These are phyloP conservation scores for Aristolochia californica DNA, from an alignment of 164 flowering plant genomes.

Conservation along the genomic window DNA sequence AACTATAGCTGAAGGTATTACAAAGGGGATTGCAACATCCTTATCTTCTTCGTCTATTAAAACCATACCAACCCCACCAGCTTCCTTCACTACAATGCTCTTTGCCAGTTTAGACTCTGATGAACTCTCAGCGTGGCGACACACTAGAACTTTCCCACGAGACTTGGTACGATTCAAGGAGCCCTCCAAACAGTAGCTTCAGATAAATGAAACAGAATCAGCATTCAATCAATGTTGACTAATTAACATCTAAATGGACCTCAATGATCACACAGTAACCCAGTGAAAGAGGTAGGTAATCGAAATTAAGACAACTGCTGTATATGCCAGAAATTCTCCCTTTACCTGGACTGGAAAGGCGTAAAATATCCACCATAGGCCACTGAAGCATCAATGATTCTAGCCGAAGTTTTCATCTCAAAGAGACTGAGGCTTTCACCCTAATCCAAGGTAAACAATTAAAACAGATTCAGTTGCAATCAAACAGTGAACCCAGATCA, in stretches of 20 bases:
- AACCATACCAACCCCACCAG: constrained; percentile 83
- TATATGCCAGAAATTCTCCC: not conserved
- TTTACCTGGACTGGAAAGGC: constrained; percentile 85
- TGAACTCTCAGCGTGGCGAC: constrained; percentile 56
- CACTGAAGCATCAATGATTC: constrained; percentile 54
- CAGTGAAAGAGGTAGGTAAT: too few species aligned
- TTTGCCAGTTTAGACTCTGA: constrained; percentile 55
- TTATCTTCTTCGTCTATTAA: constrained; percentile 57
- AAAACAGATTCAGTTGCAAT: too few species aligned
- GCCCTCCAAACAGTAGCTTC: constrained; percentile 67
- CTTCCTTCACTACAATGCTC: constrained; percentile 54
- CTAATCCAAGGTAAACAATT: constrained; percentile 17
- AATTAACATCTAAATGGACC: too few species aligned
- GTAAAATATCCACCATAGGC: constrained; percentile 64
- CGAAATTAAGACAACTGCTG: too few species aligned
- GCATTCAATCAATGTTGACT: too few species aligned
- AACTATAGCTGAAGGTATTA: constrained; percentile 57
- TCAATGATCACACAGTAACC: too few species aligned
- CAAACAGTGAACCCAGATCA: too few species aligned
- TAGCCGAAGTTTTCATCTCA: constrained; percentile 33
- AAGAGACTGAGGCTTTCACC: constrained; percentile 57
- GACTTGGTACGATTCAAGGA: constrained; percentile 51
- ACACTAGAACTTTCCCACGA: constrained; percentile 57
- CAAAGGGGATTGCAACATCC: constrained; percentile 64
- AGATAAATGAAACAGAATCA: too few species aligned